Evolutionary conservation across 495 filamentous ascomycete genomes (phyloP).

Genomic region (Beverwykella pulmonaria): DNA sequence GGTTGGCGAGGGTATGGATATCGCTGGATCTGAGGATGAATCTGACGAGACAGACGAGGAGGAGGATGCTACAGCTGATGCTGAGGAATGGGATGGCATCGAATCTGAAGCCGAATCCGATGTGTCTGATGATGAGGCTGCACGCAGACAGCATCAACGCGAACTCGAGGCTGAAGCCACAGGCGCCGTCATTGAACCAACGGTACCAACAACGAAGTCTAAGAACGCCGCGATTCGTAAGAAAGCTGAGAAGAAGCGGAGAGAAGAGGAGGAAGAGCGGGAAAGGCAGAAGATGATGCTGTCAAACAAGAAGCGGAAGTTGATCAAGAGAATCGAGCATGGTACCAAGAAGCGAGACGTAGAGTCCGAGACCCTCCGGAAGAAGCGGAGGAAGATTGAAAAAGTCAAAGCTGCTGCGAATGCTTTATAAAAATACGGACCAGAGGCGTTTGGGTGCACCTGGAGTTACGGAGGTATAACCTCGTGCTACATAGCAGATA

Average conservation of each 20-base stretch:
- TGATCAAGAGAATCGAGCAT: constrained; percentile 52
- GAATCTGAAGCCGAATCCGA: constrained; percentile 56
- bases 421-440: background rate
- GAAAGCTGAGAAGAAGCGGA: constrained; percentile 41
- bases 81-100: constrained; percentile 46
- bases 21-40: constrained; percentile 53
- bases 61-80: constrained; percentile 45
- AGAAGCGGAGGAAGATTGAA: constrained; percentile 87
- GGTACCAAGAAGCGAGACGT: constrained; percentile 47
- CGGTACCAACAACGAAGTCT: constrained; percentile 17
- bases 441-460: background rate
- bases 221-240: constrained; percentile 40
- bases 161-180: constrained; percentile 90
- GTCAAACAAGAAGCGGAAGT: constrained; percentile 47
- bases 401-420: constrained; percentile 52
- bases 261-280: constrained; percentile 47
- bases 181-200: constrained; percentile 54
- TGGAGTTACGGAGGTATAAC: constrained; percentile 3
- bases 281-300: constrained; percentile 52
- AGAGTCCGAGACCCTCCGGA: constrained; percentile 63
- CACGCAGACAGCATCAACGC: constrained; percentile 68
- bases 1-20: constrained; percentile 60
- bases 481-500: background rate
- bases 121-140: constrained; percentile 52
- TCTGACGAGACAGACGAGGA: constrained; percentile 54